These are phyloP conservation scores for Protomyces inouyei DNA, from an alignment of 1,139 yeast species.

Conservation along the genomic window DNA sequence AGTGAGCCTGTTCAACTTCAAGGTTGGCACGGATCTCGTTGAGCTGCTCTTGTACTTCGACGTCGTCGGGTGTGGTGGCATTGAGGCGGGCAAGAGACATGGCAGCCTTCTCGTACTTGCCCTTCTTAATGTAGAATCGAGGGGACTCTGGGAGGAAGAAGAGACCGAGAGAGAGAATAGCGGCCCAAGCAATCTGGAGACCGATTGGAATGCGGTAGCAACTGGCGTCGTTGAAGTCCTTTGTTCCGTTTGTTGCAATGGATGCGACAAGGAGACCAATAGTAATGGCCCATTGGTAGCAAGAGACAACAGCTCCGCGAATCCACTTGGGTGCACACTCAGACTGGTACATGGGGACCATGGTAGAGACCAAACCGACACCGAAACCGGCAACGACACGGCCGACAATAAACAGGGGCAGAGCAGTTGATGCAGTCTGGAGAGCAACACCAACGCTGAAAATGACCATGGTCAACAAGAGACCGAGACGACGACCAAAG, in stretches of 20 bases:
- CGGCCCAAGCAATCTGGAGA: constrained; percentile 47
- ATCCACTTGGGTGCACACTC: constrained; percentile 66
- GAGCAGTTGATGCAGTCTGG: constrained; percentile 44
- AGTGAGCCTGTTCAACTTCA: constrained; percentile 45
- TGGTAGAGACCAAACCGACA: constrained; percentile 63
- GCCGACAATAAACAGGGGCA: constrained; percentile 45
- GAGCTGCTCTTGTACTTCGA: constrained; percentile 43
- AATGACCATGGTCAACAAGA: constrained; percentile 15
- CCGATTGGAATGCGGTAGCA: constrained; percentile 70
- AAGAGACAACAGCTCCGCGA: constrained; percentile 64
- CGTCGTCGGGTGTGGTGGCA: constrained; percentile 45
- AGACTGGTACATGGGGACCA: constrained; percentile 63
- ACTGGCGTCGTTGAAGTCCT: constrained; percentile 50
- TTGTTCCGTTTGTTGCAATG: constrained; percentile 63
- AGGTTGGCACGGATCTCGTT: constrained; percentile 44
- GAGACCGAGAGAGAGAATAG: constrained; percentile 45
- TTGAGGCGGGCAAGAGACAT: constrained; percentile 38
- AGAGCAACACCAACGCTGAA: constrained; percentile 43
- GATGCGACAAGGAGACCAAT: constrained; percentile 66
- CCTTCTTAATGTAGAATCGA: constrained; percentile 48
- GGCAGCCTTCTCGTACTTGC: constrained; percentile 44
- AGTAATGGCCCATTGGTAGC: constrained; percentile 66
- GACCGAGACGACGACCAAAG: constrained; percentile 28
- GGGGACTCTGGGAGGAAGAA: constrained; percentile 58
- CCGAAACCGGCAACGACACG: constrained; percentile 53